Conservation (phyloP, 1,139 yeast genomes). For the Blastobotrys indianensis region DNA sequence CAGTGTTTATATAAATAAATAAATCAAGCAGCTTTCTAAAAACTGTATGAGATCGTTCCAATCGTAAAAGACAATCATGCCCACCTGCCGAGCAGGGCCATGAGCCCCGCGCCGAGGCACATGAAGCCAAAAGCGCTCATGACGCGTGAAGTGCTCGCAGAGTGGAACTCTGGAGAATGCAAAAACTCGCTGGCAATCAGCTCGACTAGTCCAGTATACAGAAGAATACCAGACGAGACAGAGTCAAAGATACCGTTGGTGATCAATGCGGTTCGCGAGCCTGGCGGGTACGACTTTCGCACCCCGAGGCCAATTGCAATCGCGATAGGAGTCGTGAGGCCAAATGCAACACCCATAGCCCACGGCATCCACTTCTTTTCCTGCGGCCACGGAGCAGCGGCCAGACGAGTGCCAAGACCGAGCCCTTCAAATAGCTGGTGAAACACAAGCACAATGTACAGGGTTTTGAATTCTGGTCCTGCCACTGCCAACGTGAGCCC, state of each 20-base stretch:
- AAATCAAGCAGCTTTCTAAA: too few relatives aligned
- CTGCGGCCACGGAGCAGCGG: constrained; percentile 64
- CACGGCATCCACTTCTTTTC: constrained; percentile 49
- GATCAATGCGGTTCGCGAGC: constrained; percentile 57
- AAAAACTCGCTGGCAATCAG: constrained; percentile 85
- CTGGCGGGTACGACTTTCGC: constrained; percentile 53
- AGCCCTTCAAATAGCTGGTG: constrained; percentile 93
- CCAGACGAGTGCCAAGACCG: constrained; percentile 83
- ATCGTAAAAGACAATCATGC: too few relatives aligned
- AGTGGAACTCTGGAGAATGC: constrained; percentile 36
- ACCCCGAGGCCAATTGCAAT: constrained; percentile 86
- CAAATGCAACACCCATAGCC: constrained; percentile 52
- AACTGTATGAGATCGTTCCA: too few relatives aligned
- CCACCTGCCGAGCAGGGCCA: constrained; percentile 88
- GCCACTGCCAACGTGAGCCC: constrained; percentile 71
- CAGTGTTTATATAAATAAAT: too few relatives aligned
- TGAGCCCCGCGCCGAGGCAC: constrained; percentile 70
- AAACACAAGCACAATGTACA: constrained; percentile 76
- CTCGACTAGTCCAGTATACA: constrained; percentile 83
- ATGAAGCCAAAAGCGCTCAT: constrained; percentile 36
- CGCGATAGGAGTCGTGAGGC: constrained; percentile 76
- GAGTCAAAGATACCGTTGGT: constrained; percentile 78
- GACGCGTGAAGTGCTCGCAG: constrained; percentile 32
- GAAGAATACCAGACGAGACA: constrained; percentile 75
- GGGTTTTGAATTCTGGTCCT: constrained; percentile 66